Percentiles rank a stretch among this genome's conserved stretches.
Conservation (phyloP, 2,329 filamentous ascomycete genomes). For the Aspergillus sp. region DNA sequence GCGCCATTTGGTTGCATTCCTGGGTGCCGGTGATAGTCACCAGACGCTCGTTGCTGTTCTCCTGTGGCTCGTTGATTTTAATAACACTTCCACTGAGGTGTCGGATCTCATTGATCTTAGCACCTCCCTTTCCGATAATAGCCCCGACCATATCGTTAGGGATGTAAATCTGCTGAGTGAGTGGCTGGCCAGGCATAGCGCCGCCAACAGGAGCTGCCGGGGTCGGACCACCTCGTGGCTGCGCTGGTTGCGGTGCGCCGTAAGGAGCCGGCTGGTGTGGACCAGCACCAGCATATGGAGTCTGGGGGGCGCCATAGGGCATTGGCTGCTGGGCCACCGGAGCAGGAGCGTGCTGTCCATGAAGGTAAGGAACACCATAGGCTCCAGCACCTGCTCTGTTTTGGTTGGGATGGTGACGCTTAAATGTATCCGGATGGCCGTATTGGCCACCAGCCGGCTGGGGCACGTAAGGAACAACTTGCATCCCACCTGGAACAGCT, state of each 20-base stretch:
- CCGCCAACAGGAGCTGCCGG: slow-evolving; percentile 66
- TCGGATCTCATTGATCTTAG: slow-evolving; percentile 99
- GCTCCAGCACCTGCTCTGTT: slow-evolving; percentile 75
- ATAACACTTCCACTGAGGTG: slow-evolving; percentile 97
- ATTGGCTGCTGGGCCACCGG: slow-evolving; percentile 65
- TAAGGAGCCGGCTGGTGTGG: slow-evolving; percentile 75
- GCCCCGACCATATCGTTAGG: slow-evolving; percentile 99
- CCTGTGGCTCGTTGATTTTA: slow-evolving; percentile 99
- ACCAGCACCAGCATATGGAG: slow-evolving; percentile 74
- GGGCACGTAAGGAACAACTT: slow-evolving; percentile 96
- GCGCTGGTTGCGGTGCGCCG: slow-evolving; percentile 60
- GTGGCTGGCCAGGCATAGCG: slow-evolving; percentile 74
- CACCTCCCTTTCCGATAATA: slow-evolving; percentile 97
- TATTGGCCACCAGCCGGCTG: slow-evolving; percentile 91
- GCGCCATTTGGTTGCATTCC: slow-evolving; percentile 99
- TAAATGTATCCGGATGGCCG: slow-evolving; percentile 81
- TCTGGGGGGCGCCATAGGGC: slow-evolving; percentile 76
- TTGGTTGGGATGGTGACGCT: slow-evolving; percentile 70
- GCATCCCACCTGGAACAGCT: slow-evolving; percentile 94
- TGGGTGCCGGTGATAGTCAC: slow-evolving; percentile 97
- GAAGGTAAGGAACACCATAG: slow-evolving; percentile 71
- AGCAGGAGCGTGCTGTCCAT: slow-evolving; percentile 58
- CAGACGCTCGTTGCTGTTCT: slow-evolving; percentile 96
- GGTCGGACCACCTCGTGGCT: slow-evolving; percentile 66
- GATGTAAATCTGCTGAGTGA: slow-evolving; percentile 98